A percentile compares a stretch with the other conserved stretches of the same genome.
These are phyloP conservation scores for Platanus orientalis DNA, from an alignment of 164 flowering plant genomes.

Conservation along the genomic window DNA sequence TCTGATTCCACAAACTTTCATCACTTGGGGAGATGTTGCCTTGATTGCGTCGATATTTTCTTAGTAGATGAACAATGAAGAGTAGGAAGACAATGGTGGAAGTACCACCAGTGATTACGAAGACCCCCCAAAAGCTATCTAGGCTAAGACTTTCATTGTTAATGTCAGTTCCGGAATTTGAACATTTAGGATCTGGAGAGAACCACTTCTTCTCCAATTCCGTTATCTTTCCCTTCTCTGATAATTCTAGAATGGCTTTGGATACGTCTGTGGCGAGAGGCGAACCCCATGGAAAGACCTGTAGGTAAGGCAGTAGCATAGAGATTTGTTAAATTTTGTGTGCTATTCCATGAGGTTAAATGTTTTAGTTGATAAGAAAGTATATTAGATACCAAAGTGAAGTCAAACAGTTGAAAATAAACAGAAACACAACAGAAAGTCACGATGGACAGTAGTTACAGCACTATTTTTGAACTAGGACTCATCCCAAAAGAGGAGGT, in stretches of 20 bases:
- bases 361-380: not conserved
- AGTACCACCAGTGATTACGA: conserved; percentile 19
- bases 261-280: conserved; percentile 32
- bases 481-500: not conserved
- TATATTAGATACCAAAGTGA: too few relatives aligned
- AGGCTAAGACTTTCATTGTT: conserved; percentile 24
- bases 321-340: not conserved
- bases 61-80: conserved; percentile 8
- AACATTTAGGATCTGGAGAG: conserved; percentile 15
- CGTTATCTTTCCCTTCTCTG: conserved; percentile 26
- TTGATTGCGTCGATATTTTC: not conserved
- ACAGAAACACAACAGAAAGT: too few relatives aligned
- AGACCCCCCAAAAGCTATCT: conserved; percentile 38
- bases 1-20: conserved; percentile 7
- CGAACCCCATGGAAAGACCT: conserved; percentile 30
- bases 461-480: not conserved
- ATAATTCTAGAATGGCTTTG: conserved; percentile 26
- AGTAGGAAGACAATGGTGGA: conserved; percentile 21
- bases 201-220: conserved; percentile 25
- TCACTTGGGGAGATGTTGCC: not conserved
- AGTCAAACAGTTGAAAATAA: too few relatives aligned
- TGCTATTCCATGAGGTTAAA: not conserved
- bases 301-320: not conserved
- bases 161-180: conserved; percentile 6
- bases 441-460: too few relatives aligned